These are phyloP conservation scores for Lachancea quebecensis DNA, from an alignment of 805 yeast genomes.

Conservation along the genomic window DNA sequence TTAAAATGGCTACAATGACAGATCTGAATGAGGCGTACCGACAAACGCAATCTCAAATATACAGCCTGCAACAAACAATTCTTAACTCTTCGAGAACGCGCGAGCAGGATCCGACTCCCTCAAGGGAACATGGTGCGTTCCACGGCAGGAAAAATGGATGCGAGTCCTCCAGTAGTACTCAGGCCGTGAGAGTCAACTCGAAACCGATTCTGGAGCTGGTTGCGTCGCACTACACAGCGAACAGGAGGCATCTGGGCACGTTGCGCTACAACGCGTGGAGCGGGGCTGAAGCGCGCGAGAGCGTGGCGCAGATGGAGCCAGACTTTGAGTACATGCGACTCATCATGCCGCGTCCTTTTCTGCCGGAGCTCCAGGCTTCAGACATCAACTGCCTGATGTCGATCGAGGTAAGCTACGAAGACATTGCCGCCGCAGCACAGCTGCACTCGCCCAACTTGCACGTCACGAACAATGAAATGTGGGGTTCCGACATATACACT, in stretches of 20 bases:
- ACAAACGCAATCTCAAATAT: conserved; percentile 29
- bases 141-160: background rate
- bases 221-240: conserved; percentile 10
- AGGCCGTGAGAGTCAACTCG: conserved; percentile 10
- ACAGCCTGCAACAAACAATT: conserved; percentile 29
- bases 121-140: background rate
- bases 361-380: conserved; percentile 19
- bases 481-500: conserved; percentile 93
- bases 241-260: conserved; percentile 14
- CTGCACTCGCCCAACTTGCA: conserved; percentile 36
- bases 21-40: conserved; percentile 22
- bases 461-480: conserved; percentile 47
- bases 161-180: background rate
- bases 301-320: background rate
- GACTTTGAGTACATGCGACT: conserved; percentile 9
- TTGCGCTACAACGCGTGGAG: conserved; percentile 20
- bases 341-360: conserved; percentile 20
- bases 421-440: conserved; percentile 24
- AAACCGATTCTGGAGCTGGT: conserved; percentile 12
- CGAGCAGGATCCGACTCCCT: background rate
- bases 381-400: conserved; percentile 20
- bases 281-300: conserved; percentile 7
- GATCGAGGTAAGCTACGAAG: conserved; percentile 19
- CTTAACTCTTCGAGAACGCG: conserved; percentile 20
- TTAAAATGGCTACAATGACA: conserved; percentile 1